These are phyloP conservation scores for Cyclaneusma minus DNA, from an alignment of 2,329 filamentous ascomycete genomes.

Conservation along the genomic window DNA sequence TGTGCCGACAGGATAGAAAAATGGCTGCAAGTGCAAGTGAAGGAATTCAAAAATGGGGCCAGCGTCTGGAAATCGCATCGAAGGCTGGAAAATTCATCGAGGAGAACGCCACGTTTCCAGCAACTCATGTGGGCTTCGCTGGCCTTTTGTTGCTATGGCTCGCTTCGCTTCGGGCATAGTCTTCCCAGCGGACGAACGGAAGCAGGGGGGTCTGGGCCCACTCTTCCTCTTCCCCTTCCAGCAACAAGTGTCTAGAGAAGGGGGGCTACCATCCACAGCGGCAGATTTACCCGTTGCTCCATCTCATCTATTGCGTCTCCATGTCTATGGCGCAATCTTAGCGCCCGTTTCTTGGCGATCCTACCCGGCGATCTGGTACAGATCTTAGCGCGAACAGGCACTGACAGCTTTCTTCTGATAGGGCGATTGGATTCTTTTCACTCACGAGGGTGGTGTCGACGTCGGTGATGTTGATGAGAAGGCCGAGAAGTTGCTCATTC, in stretches of 20 bases:
- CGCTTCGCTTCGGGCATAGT: constrained; percentile 2
- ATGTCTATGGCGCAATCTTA: no score
- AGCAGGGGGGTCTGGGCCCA: constrained; percentile 9
- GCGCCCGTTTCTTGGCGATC: not conserved
- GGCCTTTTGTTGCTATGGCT: constrained; percentile 7
- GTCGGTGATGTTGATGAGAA: constrained; percentile 98
- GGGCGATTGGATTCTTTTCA: constrained; percentile 99
- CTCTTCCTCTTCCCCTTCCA: constrained; percentile 1
- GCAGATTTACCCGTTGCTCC: no score
- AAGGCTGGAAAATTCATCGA: no score
- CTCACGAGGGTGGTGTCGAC: constrained; percentile 98
- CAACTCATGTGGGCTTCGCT: constrained; percentile 11
- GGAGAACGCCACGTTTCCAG: no score
- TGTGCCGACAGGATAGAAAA: no score
- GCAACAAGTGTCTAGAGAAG: constrained; percentile 2
- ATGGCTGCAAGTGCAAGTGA: no score
- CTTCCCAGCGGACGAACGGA: constrained; percentile 16
- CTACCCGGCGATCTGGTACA: no score
- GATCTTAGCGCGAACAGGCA: not conserved
- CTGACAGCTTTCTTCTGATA: constrained; percentile 22
- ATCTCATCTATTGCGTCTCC: no score
- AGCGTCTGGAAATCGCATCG: no score
- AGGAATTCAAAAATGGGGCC: no score
- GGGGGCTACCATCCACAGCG: not conserved
- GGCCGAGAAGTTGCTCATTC: constrained; percentile 95